phyloP scores from a whole-genome alignment of 83 land plant genomes.

The Diphasiastrum complanatum region DNA sequence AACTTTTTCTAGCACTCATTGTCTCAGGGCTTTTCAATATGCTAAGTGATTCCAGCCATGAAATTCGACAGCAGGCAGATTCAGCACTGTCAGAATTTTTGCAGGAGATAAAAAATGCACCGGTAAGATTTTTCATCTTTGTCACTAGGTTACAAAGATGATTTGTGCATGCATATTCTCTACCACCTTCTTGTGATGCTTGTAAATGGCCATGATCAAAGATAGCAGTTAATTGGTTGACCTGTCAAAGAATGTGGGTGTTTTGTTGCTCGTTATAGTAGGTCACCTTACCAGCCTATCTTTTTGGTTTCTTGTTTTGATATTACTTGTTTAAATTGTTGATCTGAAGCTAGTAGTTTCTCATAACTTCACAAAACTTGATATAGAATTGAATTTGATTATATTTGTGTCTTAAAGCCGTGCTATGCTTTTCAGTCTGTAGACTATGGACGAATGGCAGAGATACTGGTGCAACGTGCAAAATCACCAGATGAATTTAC shows the following conservation, averaged over 20 bases:
- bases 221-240: too few relatives aligned
- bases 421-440: conserved; percentile 58
- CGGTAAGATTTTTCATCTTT: conserved; percentile 40
- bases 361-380: background rate
- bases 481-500: conserved; percentile 89
- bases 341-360: background rate
- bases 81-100: conserved; percentile 96
- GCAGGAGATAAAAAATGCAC: conserved; percentile 97
- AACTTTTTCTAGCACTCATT: too few relatives aligned
- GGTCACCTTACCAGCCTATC: too few relatives aligned
- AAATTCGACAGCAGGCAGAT: conserved; percentile 98
- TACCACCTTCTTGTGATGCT: background rate
- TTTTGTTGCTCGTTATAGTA: too few relatives aligned
- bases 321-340: too few relatives aligned
- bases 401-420: background rate
- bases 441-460: conserved; percentile 99
- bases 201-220: conserved; percentile 12
- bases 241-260: too few relatives aligned
- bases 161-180: background rate
- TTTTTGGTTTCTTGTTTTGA: too few relatives aligned
- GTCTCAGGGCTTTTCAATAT: conserved; percentile 88
- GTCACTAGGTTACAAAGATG: background rate
- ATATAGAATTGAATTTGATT: background rate
- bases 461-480: conserved; percentile 91
- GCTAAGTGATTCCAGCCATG: conserved; percentile 98